Evolutionary conservation across 2,329 filamentous ascomycete species (phyloP).

Genomic region (Penicillium fuscoglaucum): DNA sequence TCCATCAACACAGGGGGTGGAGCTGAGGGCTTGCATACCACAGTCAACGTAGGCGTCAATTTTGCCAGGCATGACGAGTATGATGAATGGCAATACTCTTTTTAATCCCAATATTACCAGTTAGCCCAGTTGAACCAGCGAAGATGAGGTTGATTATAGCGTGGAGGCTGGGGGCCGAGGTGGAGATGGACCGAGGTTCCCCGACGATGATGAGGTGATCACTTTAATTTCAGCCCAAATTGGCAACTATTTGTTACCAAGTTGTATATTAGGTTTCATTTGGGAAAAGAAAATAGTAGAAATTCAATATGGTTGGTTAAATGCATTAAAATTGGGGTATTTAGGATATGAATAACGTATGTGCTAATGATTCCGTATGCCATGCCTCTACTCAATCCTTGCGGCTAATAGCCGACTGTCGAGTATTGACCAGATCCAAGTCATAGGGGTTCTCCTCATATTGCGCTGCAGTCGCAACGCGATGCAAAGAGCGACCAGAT

Average conservation of each 20-base stretch:
- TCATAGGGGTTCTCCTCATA: conserved; percentile 49
- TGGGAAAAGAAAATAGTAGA: too few relatives aligned
- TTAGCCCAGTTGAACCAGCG: too few relatives aligned
- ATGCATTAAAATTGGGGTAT: neutral
- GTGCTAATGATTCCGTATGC: neutral
- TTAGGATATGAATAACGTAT: neutral
- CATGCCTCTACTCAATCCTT: conserved; percentile 8
- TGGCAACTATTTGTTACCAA: too few relatives aligned
- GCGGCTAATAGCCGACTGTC: conserved; percentile 25
- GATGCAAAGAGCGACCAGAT: conserved; percentile 23
- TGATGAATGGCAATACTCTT: neutral
- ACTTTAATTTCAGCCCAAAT: neutral
- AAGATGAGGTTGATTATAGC: conserved; percentile 11
- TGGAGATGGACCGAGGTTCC: conserved; percentile 23
- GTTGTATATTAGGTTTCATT: neutral
- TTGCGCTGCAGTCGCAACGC: conserved; percentile 20
- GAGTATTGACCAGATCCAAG: conserved; percentile 48
- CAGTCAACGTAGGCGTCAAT: conserved; percentile 28
- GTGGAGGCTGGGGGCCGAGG: conserved; percentile 16
- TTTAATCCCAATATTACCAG: neutral
- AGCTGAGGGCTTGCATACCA: conserved; percentile 14
- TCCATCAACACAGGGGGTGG: neutral
- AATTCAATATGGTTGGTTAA: neutral
- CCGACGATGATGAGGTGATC: conserved; percentile 30
- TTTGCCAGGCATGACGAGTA: conserved; percentile 21